These are phyloP conservation scores for Ascoidea tarda DNA, from an alignment of 805 yeast species.

Conservation along the genomic window DNA sequence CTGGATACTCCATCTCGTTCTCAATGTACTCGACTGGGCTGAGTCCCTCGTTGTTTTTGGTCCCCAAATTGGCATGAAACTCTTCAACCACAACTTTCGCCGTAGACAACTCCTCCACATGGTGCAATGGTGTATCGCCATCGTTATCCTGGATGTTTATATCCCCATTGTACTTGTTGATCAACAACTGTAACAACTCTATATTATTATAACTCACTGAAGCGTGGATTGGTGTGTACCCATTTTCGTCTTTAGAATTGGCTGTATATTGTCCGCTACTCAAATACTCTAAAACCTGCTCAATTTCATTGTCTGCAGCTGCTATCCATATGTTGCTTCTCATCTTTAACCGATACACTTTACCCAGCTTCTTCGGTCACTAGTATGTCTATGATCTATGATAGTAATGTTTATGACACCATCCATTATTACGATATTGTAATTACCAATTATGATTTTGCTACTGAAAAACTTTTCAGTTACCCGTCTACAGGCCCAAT, in stretches of 20 bases:
- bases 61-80: conserved; percentile 48
- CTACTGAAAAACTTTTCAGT: no score
- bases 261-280: conserved; percentile 39
- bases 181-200: conserved; percentile 45
- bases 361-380: background rate
- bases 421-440: background rate
- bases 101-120: conserved; percentile 54
- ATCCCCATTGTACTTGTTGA: conserved; percentile 40
- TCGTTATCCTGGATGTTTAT: conserved; percentile 73
- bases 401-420: no score
- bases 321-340: conserved; percentile 80
- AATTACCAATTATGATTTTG: no score
- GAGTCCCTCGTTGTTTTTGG: conserved; percentile 59
- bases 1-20: conserved; percentile 80
- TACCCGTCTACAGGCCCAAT: no score
- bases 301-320: conserved; percentile 70
- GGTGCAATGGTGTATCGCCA: conserved; percentile 94
- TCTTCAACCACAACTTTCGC: conserved; percentile 59
- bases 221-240: conserved; percentile 95
- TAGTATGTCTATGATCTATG: background rate
- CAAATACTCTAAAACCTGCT: conserved; percentile 42
- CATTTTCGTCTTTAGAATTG: conserved; percentile 76
- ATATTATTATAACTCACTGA: conserved; percentile 87
- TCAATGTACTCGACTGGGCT: conserved; percentile 63
- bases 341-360: background rate